Evolutionary conservation across 495 filamentous ascomycete genomes (phyloP).

Genomic region (Daldinia loculata): DNA sequence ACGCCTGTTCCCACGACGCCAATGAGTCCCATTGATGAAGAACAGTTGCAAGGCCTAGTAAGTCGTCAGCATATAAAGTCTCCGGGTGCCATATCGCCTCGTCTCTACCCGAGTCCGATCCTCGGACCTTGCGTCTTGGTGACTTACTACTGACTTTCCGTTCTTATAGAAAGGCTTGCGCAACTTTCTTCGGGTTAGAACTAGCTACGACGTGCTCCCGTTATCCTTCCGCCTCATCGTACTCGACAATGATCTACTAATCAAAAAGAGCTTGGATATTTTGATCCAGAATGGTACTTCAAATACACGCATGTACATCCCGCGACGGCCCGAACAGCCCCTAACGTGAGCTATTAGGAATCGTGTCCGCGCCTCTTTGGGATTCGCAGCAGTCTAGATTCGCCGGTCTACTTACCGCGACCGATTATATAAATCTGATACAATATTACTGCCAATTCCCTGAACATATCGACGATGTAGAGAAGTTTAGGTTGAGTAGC

Average conservation of each 20-base stretch:
- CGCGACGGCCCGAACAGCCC: background rate
- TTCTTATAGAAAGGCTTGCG: slow-evolving; percentile 79
- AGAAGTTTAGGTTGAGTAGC: slow-evolving; percentile 93
- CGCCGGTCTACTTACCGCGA: slow-evolving; percentile 91
- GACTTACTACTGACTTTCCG: slow-evolving; percentile 14
- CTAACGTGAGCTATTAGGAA: slow-evolving; percentile 66
- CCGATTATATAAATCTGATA: slow-evolving; percentile 98
- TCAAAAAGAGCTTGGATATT: slow-evolving; percentile 96
- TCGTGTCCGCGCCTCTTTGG: slow-evolving; percentile 98
- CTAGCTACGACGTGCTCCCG: slow-evolving; percentile 98
- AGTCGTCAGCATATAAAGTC: slow-evolving; percentile 44
- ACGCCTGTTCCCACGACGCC: slow-evolving; percentile 60
- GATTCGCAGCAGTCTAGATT: slow-evolving; percentile 94
- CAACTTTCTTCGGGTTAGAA: slow-evolving; percentile 95
- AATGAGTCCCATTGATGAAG: slow-evolving; percentile 81
- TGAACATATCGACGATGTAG: slow-evolving; percentile 84
- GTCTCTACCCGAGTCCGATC: slow-evolving; percentile 11
- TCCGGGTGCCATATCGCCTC: background rate
- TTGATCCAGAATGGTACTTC: slow-evolving; percentile 91
- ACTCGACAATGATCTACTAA: slow-evolving; percentile 91
- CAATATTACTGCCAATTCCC: slow-evolving; percentile 99
- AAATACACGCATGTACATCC: slow-evolving; percentile 8
- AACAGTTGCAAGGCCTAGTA: slow-evolving; percentile 93
- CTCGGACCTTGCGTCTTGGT: slow-evolving; percentile 12
- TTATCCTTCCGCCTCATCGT: slow-evolving; percentile 96